Evolutionary conservation across 768 basidiomycete genomes (phyloP).

Genomic region (Boletus subparvulus): DNA sequence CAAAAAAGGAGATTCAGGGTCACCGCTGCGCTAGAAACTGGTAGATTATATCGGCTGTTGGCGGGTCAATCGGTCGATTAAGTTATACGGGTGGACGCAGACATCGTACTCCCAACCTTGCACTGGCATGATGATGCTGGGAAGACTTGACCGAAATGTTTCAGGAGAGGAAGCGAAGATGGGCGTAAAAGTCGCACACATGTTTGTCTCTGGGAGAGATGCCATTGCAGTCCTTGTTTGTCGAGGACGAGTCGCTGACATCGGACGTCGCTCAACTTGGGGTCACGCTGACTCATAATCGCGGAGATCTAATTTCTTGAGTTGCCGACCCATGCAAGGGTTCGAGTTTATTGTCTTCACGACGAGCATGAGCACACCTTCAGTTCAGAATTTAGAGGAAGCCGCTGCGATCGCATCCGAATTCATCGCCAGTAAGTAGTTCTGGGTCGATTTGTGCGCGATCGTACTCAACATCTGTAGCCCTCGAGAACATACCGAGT

Average conservation of each 20-base stretch:
- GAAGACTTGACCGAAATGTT: not conserved
- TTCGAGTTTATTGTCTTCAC: not conserved
- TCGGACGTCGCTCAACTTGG: too few species aligned
- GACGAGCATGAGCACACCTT: constrained; percentile 31
- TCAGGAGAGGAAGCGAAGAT: not conserved
- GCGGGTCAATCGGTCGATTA: too few species aligned
- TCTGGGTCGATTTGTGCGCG: not conserved
- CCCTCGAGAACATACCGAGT: constrained; percentile 50
- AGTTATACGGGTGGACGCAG: not conserved
- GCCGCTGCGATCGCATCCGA: constrained; percentile 50
- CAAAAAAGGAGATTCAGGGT: too few species aligned
- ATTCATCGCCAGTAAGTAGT: constrained; percentile 45
- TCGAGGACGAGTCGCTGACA: too few species aligned
- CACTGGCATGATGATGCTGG: constrained; percentile 11
- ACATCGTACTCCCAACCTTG: not conserved
- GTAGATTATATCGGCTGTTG: too few species aligned
- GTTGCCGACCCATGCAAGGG: constrained; percentile 13
- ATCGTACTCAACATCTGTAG: constrained; percentile 22
- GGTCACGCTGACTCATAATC: constrained; percentile 19
- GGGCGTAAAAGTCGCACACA: not conserved
- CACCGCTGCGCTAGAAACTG: too few species aligned
- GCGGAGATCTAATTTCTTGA: constrained; percentile 20
- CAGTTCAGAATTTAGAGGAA: constrained; percentile 44
- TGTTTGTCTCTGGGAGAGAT: not conserved
- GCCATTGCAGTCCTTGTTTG: too few species aligned